Conservation (phyloP, 2,329 filamentous ascomycete species). For the Knoxdaviesia capensis region DNA sequence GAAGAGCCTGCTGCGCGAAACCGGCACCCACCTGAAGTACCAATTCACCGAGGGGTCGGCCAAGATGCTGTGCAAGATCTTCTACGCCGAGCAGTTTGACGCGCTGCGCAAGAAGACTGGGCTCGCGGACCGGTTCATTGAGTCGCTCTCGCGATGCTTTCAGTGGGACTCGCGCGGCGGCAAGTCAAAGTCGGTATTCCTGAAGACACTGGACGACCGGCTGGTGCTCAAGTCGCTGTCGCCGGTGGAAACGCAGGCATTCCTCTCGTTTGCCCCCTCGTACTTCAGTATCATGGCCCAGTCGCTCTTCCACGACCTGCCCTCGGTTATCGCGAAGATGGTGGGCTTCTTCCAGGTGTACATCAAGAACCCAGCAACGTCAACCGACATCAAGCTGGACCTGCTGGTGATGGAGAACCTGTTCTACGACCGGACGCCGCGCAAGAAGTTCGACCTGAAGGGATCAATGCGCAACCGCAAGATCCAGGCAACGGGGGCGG, state of each 20-base stretch:
- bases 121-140: constrained; percentile 80
- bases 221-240: constrained; percentile 85
- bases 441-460: constrained; percentile 86
- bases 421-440: constrained; percentile 85
- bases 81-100: constrained; percentile 96
- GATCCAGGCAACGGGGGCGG: constrained; percentile 85
- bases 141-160: constrained; percentile 82
- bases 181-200: constrained; percentile 91
- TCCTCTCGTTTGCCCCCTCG: constrained; percentile 84
- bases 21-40: constrained; percentile 87
- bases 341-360: constrained; percentile 93
- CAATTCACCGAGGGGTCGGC: constrained; percentile 89
- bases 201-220: constrained; percentile 89
- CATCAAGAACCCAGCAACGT: constrained; percentile 85
- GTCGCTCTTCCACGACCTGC: constrained; percentile 83
- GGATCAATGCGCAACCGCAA: constrained; percentile 98
- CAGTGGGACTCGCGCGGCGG: constrained; percentile 98
- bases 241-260: constrained; percentile 79
- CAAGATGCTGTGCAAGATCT: constrained; percentile 93
- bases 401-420: constrained; percentile 93
- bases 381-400: constrained; percentile 86
- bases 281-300: constrained; percentile 98
- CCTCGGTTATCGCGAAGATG: constrained; percentile 98
- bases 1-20: constrained; percentile 62
- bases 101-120: constrained; percentile 84